These are phyloP conservation scores for Fallopia convolvulus DNA, from an alignment of 148 eudicot genomes.

Conservation along the genomic window DNA sequence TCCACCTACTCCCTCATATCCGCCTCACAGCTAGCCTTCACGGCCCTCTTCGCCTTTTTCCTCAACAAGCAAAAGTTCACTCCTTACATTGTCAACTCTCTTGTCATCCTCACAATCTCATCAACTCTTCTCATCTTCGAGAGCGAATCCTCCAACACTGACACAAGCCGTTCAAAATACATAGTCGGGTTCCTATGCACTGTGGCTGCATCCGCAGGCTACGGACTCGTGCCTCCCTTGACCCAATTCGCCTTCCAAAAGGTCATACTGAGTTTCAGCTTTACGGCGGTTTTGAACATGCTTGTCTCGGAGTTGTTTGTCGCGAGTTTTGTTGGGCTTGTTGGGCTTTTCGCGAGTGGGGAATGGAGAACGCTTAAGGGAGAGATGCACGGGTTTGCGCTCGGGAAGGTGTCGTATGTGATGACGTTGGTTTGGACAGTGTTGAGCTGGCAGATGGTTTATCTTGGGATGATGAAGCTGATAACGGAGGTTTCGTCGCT, in stretches of 20 bases:
- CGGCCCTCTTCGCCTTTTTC: constrained; percentile 36
- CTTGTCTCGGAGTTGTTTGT: constrained; percentile 25
- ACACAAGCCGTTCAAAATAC: constrained; percentile 9
- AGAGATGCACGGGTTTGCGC: constrained; percentile 29
- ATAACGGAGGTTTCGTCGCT: constrained; percentile 42
- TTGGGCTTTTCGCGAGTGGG: constrained; percentile 43
- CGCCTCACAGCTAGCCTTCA: constrained; percentile 48
- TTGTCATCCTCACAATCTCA: constrained; percentile 40
- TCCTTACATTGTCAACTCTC: constrained; percentile 28
- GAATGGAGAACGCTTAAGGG: constrained; percentile 27
- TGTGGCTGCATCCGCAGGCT: constrained; percentile 35
- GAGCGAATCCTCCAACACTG: not conserved
- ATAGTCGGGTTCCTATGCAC: constrained; percentile 39
- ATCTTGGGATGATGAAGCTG: constrained; percentile 30
- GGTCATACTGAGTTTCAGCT: constrained; percentile 20
- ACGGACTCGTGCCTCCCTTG: constrained; percentile 29
- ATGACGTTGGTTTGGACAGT: constrained; percentile 38
- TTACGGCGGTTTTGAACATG: constrained; percentile 24
- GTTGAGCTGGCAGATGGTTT: constrained; percentile 35
- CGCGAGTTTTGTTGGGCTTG: constrained; percentile 23
- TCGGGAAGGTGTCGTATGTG: constrained; percentile 33
- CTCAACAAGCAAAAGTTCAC: constrained; percentile 47
- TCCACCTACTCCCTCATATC: constrained; percentile 47
- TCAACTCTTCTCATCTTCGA: constrained; percentile 35
- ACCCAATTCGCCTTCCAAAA: constrained; percentile 32